Conservation (phyloP, 805 yeast genomes). For the Saccharomycopsis sp. region DNA sequence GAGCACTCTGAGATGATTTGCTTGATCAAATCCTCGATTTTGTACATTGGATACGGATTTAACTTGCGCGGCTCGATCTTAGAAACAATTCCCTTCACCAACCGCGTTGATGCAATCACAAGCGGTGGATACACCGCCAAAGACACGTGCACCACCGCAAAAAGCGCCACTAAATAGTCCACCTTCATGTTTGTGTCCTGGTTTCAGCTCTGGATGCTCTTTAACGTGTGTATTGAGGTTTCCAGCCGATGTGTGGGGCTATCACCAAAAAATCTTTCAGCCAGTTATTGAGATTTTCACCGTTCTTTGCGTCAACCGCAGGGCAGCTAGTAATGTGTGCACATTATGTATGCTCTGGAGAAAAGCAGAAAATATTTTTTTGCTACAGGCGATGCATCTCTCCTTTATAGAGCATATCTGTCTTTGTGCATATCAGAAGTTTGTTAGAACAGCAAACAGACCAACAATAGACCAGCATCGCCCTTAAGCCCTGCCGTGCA, state of each 20-base stretch:
- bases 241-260: neutral
- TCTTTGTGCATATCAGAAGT: no score
- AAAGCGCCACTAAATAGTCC: neutral
- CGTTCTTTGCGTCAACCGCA: no score
- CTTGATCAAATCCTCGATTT: slow-evolving; percentile 27
- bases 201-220: neutral
- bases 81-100: slow-evolving; percentile 10
- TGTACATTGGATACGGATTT: slow-evolving; percentile 24
- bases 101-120: slow-evolving; percentile 16
- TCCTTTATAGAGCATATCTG: no score
- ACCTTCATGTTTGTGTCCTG: neutral
- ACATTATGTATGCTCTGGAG: no score
- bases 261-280: neutral
- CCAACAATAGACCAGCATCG: no score
- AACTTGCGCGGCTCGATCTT: slow-evolving; percentile 13
- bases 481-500: no score
- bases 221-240: neutral
- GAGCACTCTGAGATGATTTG: slow-evolving; percentile 36
- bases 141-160: neutral
- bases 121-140: slow-evolving; percentile 14
- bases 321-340: no score
- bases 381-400: no score
- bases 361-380: no score
- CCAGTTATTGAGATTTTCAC: neutral
- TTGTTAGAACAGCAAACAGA: no score